Evolutionary conservation across 495 filamentous ascomycete genomes (phyloP).

Genomic region (Talaromyces thailandensis): DNA sequence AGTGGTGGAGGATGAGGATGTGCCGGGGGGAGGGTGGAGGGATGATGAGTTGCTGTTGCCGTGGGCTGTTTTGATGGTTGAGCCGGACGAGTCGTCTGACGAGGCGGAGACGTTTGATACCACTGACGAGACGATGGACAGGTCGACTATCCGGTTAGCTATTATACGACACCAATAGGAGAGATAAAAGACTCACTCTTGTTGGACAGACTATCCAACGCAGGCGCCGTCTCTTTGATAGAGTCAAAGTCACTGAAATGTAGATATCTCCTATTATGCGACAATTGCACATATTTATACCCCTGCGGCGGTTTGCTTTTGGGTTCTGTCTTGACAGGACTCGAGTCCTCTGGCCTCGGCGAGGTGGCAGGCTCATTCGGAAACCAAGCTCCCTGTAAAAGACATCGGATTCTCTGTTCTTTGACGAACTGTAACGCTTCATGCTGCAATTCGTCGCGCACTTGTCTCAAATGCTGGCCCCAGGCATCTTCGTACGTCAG

Average conservation of each 20-base stretch:
- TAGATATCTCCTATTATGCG: slow-evolving; percentile 82
- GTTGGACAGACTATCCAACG: slow-evolving; percentile 62
- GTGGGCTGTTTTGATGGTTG: slow-evolving; percentile 43
- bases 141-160: slow-evolving; percentile 50
- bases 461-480: slow-evolving; percentile 82
- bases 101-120: slow-evolving; percentile 78
- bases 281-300: slow-evolving; percentile 81
- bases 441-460: slow-evolving; percentile 85
- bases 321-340: slow-evolving; percentile 8
- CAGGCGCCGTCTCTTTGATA: slow-evolving; percentile 54
- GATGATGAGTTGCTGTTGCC: not conserved
- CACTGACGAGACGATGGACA: slow-evolving; percentile 83
- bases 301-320: slow-evolving; percentile 19
- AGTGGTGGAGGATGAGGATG: slow-evolving; percentile 13
- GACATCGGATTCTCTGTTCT: slow-evolving; percentile 89
- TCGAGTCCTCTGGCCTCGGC: slow-evolving; percentile 24
- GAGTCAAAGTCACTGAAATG: slow-evolving; percentile 84
- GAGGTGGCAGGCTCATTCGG: slow-evolving; percentile 38
- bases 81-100: slow-evolving; percentile 39
- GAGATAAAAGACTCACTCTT: slow-evolving; percentile 46
- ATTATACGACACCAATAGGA: not conserved
- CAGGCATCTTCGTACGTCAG: slow-evolving; percentile 88
- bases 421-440: slow-evolving; percentile 94
- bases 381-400: slow-evolving; percentile 89
- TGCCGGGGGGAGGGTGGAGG: not conserved